These are phyloP conservation scores for Bauhinia variegata DNA, from an alignment of 306 rosid species.

Conservation along the genomic window DNA sequence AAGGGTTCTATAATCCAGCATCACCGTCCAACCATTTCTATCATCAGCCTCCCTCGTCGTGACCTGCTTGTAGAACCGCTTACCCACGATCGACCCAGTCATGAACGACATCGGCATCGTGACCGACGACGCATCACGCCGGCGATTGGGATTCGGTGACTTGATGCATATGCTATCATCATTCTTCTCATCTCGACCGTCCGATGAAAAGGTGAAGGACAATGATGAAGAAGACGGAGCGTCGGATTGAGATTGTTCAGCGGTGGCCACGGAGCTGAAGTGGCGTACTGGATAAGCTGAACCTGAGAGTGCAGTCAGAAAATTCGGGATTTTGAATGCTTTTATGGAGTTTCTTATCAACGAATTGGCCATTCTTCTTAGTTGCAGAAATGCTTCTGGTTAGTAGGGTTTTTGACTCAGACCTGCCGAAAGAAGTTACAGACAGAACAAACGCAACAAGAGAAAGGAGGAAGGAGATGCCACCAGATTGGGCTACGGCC, in stretches of 20 bases:
- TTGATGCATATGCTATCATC: slow-evolving; percentile 52
- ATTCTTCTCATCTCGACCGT: slow-evolving; percentile 16
- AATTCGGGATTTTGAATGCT: slow-evolving; percentile 13
- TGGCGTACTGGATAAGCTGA: slow-evolving; percentile 30
- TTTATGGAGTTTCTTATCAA: slow-evolving; percentile 39
- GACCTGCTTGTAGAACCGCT: slow-evolving; percentile 74
- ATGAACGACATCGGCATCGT: slow-evolving; percentile 91
- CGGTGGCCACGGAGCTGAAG: slow-evolving; percentile 48
- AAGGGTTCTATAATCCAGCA: slow-evolving; percentile 90
- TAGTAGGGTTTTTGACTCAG: background rate
- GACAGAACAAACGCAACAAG: no score
- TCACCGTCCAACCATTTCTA: slow-evolving; percentile 82
- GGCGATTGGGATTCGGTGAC: slow-evolving; percentile 39
- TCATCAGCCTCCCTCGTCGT: slow-evolving; percentile 74
- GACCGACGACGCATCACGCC: slow-evolving; percentile 54
- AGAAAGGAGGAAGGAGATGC: no score
- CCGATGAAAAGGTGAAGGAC: slow-evolving; percentile 63
- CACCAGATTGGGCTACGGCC: no score
- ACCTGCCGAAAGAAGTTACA: no score
- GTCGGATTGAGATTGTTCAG: slow-evolving; percentile 45
- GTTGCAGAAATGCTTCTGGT: background rate
- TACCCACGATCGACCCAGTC: slow-evolving; percentile 92
- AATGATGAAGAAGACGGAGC: slow-evolving; percentile 40
- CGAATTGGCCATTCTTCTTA: slow-evolving; percentile 43
- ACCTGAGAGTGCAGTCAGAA: slow-evolving; percentile 35